phyloP scores from a whole-genome alignment of 139 green algal species.

The Coelastrella sp. region DNA sequence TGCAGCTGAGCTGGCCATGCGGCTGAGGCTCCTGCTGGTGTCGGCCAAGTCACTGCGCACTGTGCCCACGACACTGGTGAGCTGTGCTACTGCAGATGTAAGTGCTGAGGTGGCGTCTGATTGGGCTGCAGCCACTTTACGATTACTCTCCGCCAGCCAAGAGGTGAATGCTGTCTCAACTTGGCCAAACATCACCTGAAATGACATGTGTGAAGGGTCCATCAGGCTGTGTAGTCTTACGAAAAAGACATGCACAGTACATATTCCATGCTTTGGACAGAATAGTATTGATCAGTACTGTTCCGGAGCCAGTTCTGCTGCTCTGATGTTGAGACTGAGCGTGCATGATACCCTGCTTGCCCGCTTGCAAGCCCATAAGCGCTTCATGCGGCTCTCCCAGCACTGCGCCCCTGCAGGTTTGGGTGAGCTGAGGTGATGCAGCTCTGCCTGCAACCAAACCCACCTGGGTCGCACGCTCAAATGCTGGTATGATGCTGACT shows the following conservation, averaged over 20 bases:
- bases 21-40: background rate
- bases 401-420: too few relatives aligned
- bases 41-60: conserved; percentile 32
- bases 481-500: conserved; percentile 73
- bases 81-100: conserved; percentile 28
- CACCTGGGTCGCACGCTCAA: conserved; percentile 78
- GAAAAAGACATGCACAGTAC: too few relatives aligned
- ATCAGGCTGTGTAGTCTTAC: too few relatives aligned
- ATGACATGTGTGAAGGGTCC: background rate
- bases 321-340: too few relatives aligned
- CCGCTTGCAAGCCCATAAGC: too few relatives aligned
- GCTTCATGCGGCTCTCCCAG: too few relatives aligned
- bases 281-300: too few relatives aligned
- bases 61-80: conserved; percentile 37
- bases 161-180: conserved; percentile 73
- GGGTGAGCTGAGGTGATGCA: background rate
- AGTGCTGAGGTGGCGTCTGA: background rate
- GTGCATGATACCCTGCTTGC: too few relatives aligned
- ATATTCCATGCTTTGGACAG: too few relatives aligned
- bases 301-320: too few relatives aligned
- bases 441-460: background rate
- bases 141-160: conserved; percentile 77
- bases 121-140: conserved; percentile 35
- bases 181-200: conserved; percentile 62
- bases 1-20: conserved; percentile 24